A percentile compares a stretch with the other conserved stretches of the same genome.
Evolutionary conservation across 78 protist species (phyloP).

Genomic region (Speleostelium caveatum): DNA sequence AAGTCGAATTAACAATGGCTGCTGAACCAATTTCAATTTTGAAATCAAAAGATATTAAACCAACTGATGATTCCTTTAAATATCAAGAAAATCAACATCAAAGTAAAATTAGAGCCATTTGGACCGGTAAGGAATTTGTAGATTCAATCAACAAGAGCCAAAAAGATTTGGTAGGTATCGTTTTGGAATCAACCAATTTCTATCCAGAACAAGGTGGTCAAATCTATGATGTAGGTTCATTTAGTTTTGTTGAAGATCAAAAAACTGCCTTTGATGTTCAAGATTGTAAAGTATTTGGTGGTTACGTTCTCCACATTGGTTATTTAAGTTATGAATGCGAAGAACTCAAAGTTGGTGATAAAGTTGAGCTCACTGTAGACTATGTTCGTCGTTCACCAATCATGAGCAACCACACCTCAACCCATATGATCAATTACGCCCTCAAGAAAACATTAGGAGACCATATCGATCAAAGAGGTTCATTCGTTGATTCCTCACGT

Average conservation of each 20-base stretch:
- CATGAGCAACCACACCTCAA: conserved; percentile 96
- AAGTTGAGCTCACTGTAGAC: conserved; percentile 80
- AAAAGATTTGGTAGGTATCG: conserved; percentile 71
- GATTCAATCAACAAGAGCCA: conserved; percentile 12
- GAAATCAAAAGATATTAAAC: conserved; percentile 25
- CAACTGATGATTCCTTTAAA: conserved; percentile 92
- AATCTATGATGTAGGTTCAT: conserved; percentile 91
- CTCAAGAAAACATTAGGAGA: conserved; percentile 87
- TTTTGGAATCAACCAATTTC: conserved; percentile 91
- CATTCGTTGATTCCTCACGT: conserved; percentile 86
- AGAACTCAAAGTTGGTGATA: conserved; percentile 83
- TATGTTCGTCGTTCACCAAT: conserved; percentile 83
- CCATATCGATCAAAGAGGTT: conserved; percentile 93
- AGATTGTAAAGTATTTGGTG: conserved; percentile 89
- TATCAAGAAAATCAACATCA: conserved; percentile 61
- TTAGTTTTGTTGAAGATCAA: conserved; percentile 45
- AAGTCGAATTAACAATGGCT: conserved; percentile 18
- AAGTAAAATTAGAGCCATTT: conserved; percentile 88
- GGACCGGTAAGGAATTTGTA: conserved; percentile 79
- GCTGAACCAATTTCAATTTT: conserved; percentile 69
- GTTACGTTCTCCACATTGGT: conserved; percentile 96
- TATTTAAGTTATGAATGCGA: conserved; percentile 62
- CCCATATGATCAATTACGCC: conserved; percentile 96
- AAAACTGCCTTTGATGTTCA: conserved; percentile 71
- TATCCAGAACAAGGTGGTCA: conserved; percentile 98